These are phyloP conservation scores for Postia placenta DNA, from an alignment of 768 basidiomycete species.

Conservation along the genomic window DNA sequence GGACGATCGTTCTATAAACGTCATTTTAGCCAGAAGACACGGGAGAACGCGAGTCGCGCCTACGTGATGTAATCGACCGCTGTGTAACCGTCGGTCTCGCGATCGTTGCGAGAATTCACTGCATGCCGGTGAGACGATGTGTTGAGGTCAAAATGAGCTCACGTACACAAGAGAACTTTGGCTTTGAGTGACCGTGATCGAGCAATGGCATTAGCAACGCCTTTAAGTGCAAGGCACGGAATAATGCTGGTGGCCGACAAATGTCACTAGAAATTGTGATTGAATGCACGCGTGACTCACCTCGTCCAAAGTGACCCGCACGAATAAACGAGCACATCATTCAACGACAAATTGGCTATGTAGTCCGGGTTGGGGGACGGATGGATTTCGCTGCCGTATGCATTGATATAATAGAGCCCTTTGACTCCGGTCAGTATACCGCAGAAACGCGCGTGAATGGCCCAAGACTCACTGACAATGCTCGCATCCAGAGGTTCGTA, in stretches of 20 bases:
- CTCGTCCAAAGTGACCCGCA: slow-evolving; percentile 96
- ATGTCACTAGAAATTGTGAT: neutral
- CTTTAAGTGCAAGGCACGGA: slow-evolving; percentile 84
- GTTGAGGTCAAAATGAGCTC: neutral
- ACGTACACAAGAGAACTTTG: slow-evolving; percentile 81
- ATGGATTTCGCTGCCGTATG: slow-evolving; percentile 88
- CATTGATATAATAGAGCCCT: slow-evolving; percentile 87
- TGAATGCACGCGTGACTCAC: slow-evolving; percentile 28
- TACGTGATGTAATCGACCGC: slow-evolving; percentile 82
- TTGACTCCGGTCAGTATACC: neutral
- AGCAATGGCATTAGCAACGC: slow-evolving; percentile 74
- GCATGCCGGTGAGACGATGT: slow-evolving; percentile 3
- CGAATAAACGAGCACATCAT: slow-evolving; percentile 78
- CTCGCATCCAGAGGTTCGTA: slow-evolving; percentile 54
- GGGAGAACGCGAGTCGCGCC: slow-evolving; percentile 10
- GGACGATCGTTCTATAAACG: slow-evolving; percentile 51
- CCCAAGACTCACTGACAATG: slow-evolving; percentile 47
- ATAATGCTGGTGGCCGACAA: slow-evolving; percentile 59
- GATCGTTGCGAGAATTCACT: slow-evolving; percentile 88
- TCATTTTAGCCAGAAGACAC: neutral
- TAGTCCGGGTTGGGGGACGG: slow-evolving; percentile 84
- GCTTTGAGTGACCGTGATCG: slow-evolving; percentile 63
- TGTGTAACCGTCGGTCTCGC: slow-evolving; percentile 83
- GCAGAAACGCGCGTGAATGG: neutral
- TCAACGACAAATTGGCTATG: slow-evolving; percentile 50